Evolutionary conservation across 2,329 filamentous ascomycete species (phyloP), one percentile per base, ranked within the genome.

Genomic region (Chaetomiaceae sp.): DNA sequence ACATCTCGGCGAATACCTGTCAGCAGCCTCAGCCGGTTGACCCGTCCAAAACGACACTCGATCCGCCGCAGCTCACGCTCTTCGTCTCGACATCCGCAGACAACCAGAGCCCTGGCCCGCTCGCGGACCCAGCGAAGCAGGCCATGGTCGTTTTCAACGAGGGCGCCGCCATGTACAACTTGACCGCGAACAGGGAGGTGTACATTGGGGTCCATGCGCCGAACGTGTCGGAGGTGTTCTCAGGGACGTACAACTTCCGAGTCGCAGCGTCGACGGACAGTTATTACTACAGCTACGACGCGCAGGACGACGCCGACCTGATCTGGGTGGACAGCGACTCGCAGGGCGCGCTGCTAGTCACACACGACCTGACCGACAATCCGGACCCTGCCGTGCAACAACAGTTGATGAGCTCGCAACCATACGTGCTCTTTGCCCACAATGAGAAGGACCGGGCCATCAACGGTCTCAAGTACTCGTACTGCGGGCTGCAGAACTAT

Each of bases 1-100:
- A 87, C 68, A 78, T 99, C 50, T 91, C 91, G 2, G 83, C 91
- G 39, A 97, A 91, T 61, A 91, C 89, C 1, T 99, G 94, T 69
- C 70, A 82, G 23, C 90, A 95, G 63, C 94, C 92, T 12, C 67
- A 71, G 19, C 74, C 77, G 37, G 80, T 79, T 37, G 72, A 71
- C 8, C 73, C 73, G 2, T 71, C 73, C 11, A 72, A 74, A 22
- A 74, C 71, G 1, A 64, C 64, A 3, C 63, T 71, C 47, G 68
- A 71, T 14, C 80, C 88, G 12, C 86, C 88, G 1, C 91, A 95
- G 63, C 78, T 97, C 47, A 80, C 81, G 12, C 72, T 97, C 9
- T 95, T 87, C 64, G 75, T 96, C 44, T 95, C 91, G 3, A 83
- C 75, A 17, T 82, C 82, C 3, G 64, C 75, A 2, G 72, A 75